These are phyloP conservation scores for Omphalotus olearius DNA, from an alignment of 1,284 basidiomycete species.

Conservation along the genomic window DNA sequence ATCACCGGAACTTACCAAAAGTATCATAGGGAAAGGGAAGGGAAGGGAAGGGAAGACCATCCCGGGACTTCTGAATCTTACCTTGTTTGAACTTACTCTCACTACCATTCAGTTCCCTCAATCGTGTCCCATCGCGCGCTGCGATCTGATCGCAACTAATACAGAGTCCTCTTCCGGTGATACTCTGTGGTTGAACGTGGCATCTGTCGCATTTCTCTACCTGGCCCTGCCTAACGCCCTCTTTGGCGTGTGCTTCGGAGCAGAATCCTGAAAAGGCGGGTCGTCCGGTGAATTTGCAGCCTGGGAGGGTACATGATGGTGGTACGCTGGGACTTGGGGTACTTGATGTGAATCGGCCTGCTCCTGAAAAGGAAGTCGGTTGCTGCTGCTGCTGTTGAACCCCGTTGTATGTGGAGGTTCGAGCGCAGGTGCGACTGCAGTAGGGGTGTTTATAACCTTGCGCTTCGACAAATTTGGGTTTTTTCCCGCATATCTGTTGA, in stretches of 20 bases:
- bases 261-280: slow-evolving; percentile 48
- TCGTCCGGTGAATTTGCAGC: slow-evolving; percentile 45
- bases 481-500: slow-evolving; percentile 49
- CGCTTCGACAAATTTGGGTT: slow-evolving; percentile 50
- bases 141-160: slow-evolving; percentile 37
- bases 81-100: slow-evolving; percentile 37
- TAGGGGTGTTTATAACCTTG: slow-evolving; percentile 53
- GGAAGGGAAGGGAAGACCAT: too few species aligned
- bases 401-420: slow-evolving; percentile 24
- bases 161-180: slow-evolving; percentile 32
- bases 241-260: slow-evolving; percentile 52
- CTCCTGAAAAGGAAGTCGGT: neutral
- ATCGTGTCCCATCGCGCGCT: slow-evolving; percentile 28
- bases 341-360: neutral
- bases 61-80: too few species aligned
- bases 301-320: slow-evolving; percentile 41
- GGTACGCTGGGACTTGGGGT: slow-evolving; percentile 25
- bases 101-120: slow-evolving; percentile 36
- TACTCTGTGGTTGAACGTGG: slow-evolving; percentile 33
- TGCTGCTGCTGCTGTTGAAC: neutral
- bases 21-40: too few species aligned
- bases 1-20: too few species aligned
- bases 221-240: slow-evolving; percentile 43
- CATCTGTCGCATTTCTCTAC: slow-evolving; percentile 45
- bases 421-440: slow-evolving; percentile 58